Evolutionary conservation across 305 asterid species (phyloP).

Genomic region (Solanum chacoense): DNA sequence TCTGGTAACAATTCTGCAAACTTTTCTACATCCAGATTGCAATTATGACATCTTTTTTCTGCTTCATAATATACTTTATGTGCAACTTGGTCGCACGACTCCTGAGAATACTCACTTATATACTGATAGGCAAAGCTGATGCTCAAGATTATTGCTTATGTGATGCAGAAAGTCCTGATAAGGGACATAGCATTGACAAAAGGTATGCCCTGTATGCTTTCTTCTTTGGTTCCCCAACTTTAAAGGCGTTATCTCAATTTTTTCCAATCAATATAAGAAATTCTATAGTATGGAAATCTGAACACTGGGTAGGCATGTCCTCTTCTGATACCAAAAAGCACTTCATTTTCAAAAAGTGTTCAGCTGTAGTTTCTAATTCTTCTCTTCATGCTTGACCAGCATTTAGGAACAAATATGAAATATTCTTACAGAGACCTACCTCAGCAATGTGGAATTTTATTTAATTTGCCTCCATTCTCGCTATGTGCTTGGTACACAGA

Average conservation of each 20-base stretch:
- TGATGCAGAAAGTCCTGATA: not conserved
- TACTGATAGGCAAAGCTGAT: not conserved
- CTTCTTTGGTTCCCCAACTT: not conserved
- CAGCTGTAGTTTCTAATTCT: not conserved
- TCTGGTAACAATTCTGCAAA: not conserved
- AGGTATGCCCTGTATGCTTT: not conserved
- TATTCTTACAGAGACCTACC: not conserved
- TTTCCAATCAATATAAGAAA: not conserved
- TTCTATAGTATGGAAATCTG: conserved; percentile 1
- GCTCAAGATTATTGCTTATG: conserved; percentile 3
- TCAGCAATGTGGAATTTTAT: not conserved
- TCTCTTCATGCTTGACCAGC: not conserved
- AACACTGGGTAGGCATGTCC: not conserved
- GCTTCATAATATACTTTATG: not conserved
- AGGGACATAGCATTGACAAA: not conserved
- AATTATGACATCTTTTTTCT: not conserved
- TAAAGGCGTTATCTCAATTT: not conserved
- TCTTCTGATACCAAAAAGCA: not conserved
- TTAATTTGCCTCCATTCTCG: not conserved
- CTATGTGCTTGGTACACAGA: not conserved
- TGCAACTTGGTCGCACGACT: not conserved
- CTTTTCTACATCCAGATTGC: not conserved
- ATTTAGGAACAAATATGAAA: not conserved
- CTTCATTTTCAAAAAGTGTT: not conserved
- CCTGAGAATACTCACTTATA: not conserved